These are phyloP conservation scores for Cyathus striatus DNA, from an alignment of 768 basidiomycete species.

Conservation along the genomic window DNA sequence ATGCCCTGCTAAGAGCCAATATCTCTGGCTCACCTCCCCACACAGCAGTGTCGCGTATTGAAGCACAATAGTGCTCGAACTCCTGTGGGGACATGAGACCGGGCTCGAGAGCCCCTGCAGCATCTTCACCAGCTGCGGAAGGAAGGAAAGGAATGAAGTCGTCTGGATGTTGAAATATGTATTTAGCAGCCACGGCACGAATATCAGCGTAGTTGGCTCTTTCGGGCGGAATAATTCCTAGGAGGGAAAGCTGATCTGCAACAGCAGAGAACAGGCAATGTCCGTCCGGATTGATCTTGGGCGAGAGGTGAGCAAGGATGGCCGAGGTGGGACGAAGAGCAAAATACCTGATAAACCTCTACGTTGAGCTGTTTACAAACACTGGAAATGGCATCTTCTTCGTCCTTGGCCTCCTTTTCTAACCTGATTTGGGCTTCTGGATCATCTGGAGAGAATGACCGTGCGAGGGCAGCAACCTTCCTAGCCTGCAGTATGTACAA, in stretches of 20 bases:
- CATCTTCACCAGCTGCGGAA: conserved; percentile 65
- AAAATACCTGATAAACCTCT: conserved; percentile 57
- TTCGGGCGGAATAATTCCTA: conserved; percentile 55
- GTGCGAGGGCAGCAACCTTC: conserved; percentile 62
- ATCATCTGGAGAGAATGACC: conserved; percentile 46
- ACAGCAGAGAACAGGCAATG: conserved; percentile 95
- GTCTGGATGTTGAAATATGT: conserved; percentile 77
- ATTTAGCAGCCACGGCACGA: conserved; percentile 70
- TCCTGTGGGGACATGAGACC: conserved; percentile 68
- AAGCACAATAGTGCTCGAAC: conserved; percentile 71
- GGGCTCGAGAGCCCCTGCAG: conserved; percentile 50
- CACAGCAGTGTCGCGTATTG: conserved; percentile 75
- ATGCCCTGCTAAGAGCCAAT: conserved; percentile 78
- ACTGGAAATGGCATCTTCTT: conserved; percentile 57
- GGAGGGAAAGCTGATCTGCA: conserved; percentile 83
- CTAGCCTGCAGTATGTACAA: conserved; percentile 60
- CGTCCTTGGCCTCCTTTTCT: conserved; percentile 61
- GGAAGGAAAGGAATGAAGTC: conserved; percentile 95
- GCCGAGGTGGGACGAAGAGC: too few relatives aligned
- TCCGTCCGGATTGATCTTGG: conserved; percentile 78
- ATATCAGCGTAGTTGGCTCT: conserved; percentile 57
- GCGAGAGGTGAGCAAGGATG: background rate
- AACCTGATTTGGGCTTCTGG: conserved; percentile 54
- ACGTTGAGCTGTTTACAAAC: conserved; percentile 65
- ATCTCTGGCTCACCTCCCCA: conserved; percentile 99